These are phyloP conservation scores for Penicillium steckii DNA, from an alignment of 495 filamentous ascomycete genomes.

Conservation along the genomic window DNA sequence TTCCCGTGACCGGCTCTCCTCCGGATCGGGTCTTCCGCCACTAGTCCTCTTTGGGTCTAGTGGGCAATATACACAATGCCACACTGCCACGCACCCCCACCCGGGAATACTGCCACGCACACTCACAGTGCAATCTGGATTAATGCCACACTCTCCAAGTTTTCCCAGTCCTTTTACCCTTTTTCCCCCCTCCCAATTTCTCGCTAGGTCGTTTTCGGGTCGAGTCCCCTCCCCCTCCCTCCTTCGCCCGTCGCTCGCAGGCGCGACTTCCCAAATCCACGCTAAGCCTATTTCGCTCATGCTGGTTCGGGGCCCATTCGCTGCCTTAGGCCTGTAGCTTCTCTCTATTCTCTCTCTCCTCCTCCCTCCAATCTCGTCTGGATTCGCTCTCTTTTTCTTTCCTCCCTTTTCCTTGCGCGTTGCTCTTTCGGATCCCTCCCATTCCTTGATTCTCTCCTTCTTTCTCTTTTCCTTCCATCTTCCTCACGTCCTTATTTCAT, in stretches of 20 bases:
- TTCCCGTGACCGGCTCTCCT: constrained; percentile 21
- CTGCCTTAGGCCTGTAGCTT: constrained; percentile 28
- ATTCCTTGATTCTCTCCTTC: constrained; percentile 25
- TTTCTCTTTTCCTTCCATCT: constrained; percentile 27
- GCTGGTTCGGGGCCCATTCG: constrained; percentile 21
- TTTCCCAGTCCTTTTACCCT: constrained; percentile 6
- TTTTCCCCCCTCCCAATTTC: too few relatives aligned
- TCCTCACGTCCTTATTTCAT: constrained; percentile 22
- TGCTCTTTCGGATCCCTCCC: constrained; percentile 26
- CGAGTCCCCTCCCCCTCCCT: constrained; percentile 6
- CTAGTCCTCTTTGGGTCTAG: constrained; percentile 17
- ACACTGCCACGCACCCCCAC: not conserved
- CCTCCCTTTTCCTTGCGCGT: constrained; percentile 34
- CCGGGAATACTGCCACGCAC: not conserved
- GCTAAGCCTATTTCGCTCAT: constrained; percentile 22
- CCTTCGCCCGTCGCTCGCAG: constrained; percentile 4
- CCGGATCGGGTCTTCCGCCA: constrained; percentile 10
- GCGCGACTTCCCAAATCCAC: constrained; percentile 14
- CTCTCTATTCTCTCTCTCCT: constrained; percentile 20
- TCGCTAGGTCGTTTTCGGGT: constrained; percentile 12
- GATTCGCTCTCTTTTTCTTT: constrained; percentile 30
- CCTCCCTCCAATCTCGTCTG: constrained; percentile 27
- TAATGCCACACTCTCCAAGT: constrained; percentile 3
- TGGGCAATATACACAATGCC: not conserved
- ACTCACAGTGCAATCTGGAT: not conserved